These are phyloP conservation scores for Symbiodinium pilosum DNA, from an alignment of 73 alveolate species.

Conservation along the genomic window DNA sequence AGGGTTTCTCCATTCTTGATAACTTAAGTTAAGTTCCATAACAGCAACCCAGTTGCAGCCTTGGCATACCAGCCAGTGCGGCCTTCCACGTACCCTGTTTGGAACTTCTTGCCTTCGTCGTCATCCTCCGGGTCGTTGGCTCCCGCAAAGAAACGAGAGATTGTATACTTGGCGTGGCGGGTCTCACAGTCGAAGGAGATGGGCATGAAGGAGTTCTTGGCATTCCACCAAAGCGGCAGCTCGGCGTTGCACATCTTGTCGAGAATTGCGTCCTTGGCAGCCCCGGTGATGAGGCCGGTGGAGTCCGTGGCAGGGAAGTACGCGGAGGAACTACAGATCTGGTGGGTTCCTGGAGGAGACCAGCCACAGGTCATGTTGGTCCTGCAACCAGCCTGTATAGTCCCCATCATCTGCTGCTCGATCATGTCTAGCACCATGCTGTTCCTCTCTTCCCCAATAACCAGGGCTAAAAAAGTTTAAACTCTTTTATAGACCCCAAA, in stretches of 20 bases:
- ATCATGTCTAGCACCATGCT: not conserved
- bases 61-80: constrained; percentile 59
- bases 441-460: no score
- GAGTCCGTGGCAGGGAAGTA: constrained; percentile 80
- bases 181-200: constrained; percentile 40
- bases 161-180: constrained; percentile 45
- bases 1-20: no score
- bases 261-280: constrained; percentile 35
- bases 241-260: constrained; percentile 28
- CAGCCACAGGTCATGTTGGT: constrained; percentile 1
- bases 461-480: no score
- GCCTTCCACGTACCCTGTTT: constrained; percentile 5
- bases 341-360: constrained; percentile 80
- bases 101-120: constrained; percentile 33
- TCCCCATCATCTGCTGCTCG: not conserved
- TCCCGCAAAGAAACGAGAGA: constrained; percentile 85
- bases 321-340: constrained; percentile 36
- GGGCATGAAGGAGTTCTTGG: constrained; percentile 51
- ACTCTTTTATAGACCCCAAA: no score
- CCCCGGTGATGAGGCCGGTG: constrained; percentile 37
- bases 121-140: not conserved
- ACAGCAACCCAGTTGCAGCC: no score
- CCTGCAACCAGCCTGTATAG: not conserved
- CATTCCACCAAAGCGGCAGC: constrained; percentile 48
- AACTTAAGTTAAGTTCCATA: no score